Evolutionary conservation across 305 asterid species (phyloP).

Genomic region (Coffea humblotiana): DNA sequence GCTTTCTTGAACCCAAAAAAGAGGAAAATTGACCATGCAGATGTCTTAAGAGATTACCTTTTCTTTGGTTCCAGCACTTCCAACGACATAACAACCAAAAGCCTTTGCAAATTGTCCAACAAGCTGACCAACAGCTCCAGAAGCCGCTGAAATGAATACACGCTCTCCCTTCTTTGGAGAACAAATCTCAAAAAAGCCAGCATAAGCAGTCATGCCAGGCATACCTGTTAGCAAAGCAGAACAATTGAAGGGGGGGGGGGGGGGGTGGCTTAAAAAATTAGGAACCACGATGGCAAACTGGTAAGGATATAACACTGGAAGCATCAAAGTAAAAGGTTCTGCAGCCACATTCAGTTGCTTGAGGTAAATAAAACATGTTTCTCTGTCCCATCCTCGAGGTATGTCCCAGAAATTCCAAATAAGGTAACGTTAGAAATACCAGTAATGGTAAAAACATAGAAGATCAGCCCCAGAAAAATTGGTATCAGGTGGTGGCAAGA

Average conservation of each 20-base stretch:
- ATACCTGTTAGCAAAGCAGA: conserved; percentile 35
- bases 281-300: conserved; percentile 12
- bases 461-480: no score
- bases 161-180: conserved; percentile 63
- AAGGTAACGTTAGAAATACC: no score
- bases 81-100: conserved; percentile 64
- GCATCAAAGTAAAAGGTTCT: no score
- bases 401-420: no score
- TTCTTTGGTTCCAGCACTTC: conserved; percentile 67
- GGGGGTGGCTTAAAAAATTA: neutral
- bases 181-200: conserved; percentile 43
- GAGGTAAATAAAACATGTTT: no score
- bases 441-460: no score
- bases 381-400: no score
- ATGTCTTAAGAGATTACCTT: conserved; percentile 34
- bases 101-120: conserved; percentile 62
- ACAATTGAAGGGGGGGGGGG: no score
- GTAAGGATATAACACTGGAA: neutral
- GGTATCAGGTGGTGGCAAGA: no score
- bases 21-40: neutral
- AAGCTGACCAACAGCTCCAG: conserved; percentile 73
- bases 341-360: no score
- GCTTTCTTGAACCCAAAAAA: neutral
- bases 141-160: conserved; percentile 62
- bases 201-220: conserved; percentile 66